Base-by-base conservation (phyloP, 2,329 filamentous ascomycete species). In the Coniochaeta ligniaria region DNA sequence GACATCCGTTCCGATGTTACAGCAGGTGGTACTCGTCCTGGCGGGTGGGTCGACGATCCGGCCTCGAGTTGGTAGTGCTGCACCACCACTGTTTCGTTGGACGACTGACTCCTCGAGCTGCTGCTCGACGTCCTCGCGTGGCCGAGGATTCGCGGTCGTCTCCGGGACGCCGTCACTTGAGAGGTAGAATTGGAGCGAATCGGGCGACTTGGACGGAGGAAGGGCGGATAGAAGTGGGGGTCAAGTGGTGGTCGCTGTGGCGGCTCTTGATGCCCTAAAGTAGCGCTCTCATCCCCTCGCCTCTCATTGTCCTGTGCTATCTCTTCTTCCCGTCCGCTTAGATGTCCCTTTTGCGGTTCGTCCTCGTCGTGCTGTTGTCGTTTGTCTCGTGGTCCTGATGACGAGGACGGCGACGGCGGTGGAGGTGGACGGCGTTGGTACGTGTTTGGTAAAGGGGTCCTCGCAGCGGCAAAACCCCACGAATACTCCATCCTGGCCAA, bases 121-220 rank as follows among this genome's bases (percentile, higher is more conserved):
- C 68, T 67, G 62, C 70, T 73, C 58, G 70, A 72, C 6, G 70
- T 71, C 41, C 71, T 62, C 31, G 67, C 66, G 63, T 72, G 71
- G 24, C 68, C 68, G 54, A 66, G 61, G 24, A 68, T 65, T 55
- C 67, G 66, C 41, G 66, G 63, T 56, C 65, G 63, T 59, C 62
- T 68, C 59, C 64, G 66, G 20, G 58, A 31, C 35, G 61, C 60
- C 26, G 58, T 54, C 9, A 61, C 43, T 14, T 62, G 62, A 16
- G 67, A 64, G 17, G 67, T 69, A 57, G 68, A 70, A 59, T 70
- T 69, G 64, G 68, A 66, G 33, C 68, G 68, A 52, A 61, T 61
- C 57, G 65, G 66, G 41, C 62, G 62, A 36, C 17, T 36, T 24
- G 54, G 20, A 17, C 54, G 31, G 16, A 57, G 31, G 54, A 57